A percentile compares a stretch with the other conserved stretches of the same genome.
Evolutionary conservation across 768 basidiomycete genomes (phyloP).

Genomic region (Cubamyces sp.): DNA sequence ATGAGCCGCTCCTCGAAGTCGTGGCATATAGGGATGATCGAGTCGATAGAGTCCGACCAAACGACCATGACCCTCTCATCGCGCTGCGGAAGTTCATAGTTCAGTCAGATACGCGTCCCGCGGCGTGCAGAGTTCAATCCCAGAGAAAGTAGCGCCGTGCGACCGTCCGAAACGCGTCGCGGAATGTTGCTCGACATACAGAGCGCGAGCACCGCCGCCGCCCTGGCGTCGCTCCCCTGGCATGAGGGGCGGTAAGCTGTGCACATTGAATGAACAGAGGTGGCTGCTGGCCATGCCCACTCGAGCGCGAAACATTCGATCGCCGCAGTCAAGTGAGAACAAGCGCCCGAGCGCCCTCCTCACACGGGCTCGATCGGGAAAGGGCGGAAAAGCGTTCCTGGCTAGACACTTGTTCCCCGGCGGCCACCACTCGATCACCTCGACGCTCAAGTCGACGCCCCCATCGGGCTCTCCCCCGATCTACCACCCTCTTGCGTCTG

Average conservation of each 20-base stretch:
- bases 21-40: slow-evolving; percentile 60
- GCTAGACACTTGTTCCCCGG: background rate
- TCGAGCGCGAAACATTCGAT: slow-evolving; percentile 3
- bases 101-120: background rate
- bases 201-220: slow-evolving; percentile 9
- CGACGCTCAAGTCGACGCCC: background rate
- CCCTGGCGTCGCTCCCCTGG: background rate
- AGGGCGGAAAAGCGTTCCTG: background rate
- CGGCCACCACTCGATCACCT: slow-evolving; percentile 4
- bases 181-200: background rate
- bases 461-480: slow-evolving; percentile 3
- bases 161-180: no score
- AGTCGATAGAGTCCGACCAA: slow-evolving; percentile 82
- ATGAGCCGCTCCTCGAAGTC: slow-evolving; percentile 64
- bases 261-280: background rate
- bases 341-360: background rate
- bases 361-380: background rate
- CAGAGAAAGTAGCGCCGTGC: no score
- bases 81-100: slow-evolving; percentile 46
- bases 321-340: background rate
- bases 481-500: slow-evolving; percentile 4
- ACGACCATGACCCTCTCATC: slow-evolving; percentile 85
- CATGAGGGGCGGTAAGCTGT: background rate
- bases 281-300: background rate
- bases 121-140: no score